phyloP scores from a whole-genome alignment of 1,139 yeast genomes.

The Waltiozyma sp. region DNA sequence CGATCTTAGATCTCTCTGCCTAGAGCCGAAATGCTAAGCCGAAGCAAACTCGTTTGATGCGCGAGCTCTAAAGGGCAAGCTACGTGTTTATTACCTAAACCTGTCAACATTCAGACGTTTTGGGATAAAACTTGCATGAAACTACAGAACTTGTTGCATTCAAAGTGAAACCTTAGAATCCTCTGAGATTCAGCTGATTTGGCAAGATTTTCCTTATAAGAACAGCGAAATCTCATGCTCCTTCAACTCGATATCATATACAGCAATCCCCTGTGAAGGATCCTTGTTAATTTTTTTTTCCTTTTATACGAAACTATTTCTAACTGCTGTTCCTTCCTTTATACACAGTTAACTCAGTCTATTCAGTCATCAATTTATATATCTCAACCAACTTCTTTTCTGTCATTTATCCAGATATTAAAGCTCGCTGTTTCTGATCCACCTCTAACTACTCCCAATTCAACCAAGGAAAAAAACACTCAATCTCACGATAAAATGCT shows the following conservation, averaged over 20 bases:
- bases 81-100: neutral
- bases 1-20: no score
- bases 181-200: neutral
- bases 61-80: no score
- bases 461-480: constrained; percentile 1
- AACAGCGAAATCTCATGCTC: neutral
- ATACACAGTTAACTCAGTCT: constrained; percentile 17
- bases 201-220: neutral
- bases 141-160: neutral
- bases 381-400: constrained; percentile 3
- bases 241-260: no score
- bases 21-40: no score
- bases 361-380: constrained; percentile 2
- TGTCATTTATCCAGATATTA: neutral
- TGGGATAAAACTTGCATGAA: neutral
- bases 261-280: no score
- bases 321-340: constrained; percentile 23
- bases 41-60: no score
- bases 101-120: neutral
- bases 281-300: neutral
- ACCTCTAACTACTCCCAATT: neutral
- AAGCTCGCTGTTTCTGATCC: neutral
- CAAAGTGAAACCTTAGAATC: neutral
- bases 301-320: constrained; percentile 4
- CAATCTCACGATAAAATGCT: constrained; percentile 17